Percentiles rank a stretch among this genome's conserved stretches.
Conservation (phyloP, 176 grass and related monocot species). For the Juncus effusus region DNA sequence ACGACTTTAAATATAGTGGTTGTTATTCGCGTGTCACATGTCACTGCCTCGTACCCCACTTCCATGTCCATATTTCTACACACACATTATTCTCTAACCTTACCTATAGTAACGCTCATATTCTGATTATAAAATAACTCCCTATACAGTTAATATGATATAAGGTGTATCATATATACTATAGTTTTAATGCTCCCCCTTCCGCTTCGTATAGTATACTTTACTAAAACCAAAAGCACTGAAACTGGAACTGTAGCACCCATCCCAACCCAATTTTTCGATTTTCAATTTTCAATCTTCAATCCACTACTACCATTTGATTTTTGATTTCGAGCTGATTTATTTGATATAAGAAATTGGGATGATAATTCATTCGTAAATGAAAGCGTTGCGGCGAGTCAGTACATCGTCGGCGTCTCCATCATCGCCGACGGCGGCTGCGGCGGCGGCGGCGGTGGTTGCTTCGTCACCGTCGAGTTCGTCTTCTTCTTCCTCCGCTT, state of each 20-base stretch:
- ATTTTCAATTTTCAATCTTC: background rate
- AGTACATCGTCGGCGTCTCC: constrained; percentile 61
- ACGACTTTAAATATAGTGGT: constrained; percentile 27
- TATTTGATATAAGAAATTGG: too few species aligned
- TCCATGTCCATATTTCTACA: constrained; percentile 10
- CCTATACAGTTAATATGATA: background rate
- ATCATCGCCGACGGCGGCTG: constrained; percentile 54
- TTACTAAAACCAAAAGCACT: constrained; percentile 23
- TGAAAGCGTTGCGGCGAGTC: constrained; percentile 88
- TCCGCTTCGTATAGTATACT: constrained; percentile 20
- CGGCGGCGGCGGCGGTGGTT: constrained; percentile 50
- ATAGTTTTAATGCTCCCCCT: background rate
- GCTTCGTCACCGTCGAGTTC: constrained; percentile 50
- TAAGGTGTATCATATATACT: background rate
- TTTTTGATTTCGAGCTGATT: too few species aligned
- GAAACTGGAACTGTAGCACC: background rate
- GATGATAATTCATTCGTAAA: constrained; percentile 21
- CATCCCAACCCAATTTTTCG: constrained; percentile 7
- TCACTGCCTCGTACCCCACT: constrained; percentile 28
- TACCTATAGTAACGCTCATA: background rate
- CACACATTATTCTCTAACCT: background rate
- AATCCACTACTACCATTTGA: background rate
- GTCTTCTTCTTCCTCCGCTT: constrained; percentile 43
- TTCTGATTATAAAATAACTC: background rate
- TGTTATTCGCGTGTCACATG: constrained; percentile 33